Percentiles rank a stretch among this genome's conserved stretches.
phyloP scores from a whole-genome alignment of 2,329 filamentous ascomycete species.

The Trichoderma citrinoviride region DNA sequence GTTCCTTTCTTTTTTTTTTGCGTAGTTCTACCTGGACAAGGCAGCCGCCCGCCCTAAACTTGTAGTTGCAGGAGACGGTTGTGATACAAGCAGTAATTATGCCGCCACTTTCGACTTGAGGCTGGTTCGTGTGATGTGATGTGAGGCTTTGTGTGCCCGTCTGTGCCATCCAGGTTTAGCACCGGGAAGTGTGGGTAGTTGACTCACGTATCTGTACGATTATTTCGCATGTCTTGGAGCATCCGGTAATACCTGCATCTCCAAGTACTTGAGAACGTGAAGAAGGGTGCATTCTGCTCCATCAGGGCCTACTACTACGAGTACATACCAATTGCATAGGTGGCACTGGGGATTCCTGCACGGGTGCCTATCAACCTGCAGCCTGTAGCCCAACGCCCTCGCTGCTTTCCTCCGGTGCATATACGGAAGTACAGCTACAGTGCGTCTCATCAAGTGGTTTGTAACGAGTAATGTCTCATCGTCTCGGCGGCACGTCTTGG shows the following conservation, averaged over 20 bases:
- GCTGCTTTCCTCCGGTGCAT: not conserved
- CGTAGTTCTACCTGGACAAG: not conserved
- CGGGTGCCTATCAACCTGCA: conserved; percentile 12
- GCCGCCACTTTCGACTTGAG: not conserved
- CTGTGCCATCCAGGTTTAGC: not conserved
- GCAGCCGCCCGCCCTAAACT: conserved; percentile 5
- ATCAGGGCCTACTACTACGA: not conserved
- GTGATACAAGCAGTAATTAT: not conserved
- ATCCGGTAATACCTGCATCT: no score
- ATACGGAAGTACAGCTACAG: not conserved
- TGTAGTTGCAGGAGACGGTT: conserved; percentile 1
- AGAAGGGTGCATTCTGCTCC: no score
- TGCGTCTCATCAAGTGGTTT: not conserved
- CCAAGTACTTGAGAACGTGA: no score
- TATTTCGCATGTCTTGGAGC: no score
- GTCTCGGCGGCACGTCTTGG: not conserved
- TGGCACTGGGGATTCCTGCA: not conserved
- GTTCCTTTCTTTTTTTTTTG: not conserved
- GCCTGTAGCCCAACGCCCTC: conserved; percentile 14
- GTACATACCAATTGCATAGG: not conserved
- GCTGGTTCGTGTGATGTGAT: not conserved
- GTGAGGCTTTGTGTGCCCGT: not conserved
- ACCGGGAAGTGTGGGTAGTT: not conserved
- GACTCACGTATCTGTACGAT: no score
- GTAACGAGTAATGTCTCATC: not conserved